These are phyloP conservation scores for Aquilaria yunnanensis DNA, from an alignment of 345 rosid species.

Conservation along the genomic window DNA sequence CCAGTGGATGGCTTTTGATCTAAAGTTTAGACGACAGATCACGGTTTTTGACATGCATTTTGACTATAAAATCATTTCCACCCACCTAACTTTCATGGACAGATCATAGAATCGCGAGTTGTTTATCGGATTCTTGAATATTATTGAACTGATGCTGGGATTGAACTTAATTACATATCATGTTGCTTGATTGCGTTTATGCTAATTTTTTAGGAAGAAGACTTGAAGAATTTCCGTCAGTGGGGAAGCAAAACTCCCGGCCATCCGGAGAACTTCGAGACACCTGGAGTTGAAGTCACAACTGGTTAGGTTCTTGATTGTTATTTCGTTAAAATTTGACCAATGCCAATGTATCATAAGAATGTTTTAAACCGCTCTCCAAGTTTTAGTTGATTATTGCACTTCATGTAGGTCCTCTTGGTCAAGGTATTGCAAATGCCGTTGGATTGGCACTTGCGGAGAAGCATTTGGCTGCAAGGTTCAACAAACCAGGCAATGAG, in stretches of 20 bases:
- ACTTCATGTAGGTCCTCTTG: slow-evolving; percentile 63
- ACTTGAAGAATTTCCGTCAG: slow-evolving; percentile 84
- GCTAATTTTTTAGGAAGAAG: slow-evolving; percentile 59
- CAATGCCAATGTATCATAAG: too few species aligned
- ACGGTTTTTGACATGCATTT: background rate
- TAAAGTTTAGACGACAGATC: background rate
- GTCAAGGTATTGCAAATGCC: slow-evolving; percentile 85
- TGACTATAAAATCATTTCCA: background rate
- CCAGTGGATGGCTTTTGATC: background rate
- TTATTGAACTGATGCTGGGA: background rate
- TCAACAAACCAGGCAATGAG: slow-evolving; percentile 64
- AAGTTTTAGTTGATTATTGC: background rate
- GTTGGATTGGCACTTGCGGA: slow-evolving; percentile 86
- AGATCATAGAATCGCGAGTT: background rate
- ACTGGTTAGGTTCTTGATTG: slow-evolving; percentile 51
- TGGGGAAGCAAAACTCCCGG: slow-evolving; percentile 99
- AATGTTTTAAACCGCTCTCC: background rate
- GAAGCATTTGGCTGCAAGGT: slow-evolving; percentile 85
- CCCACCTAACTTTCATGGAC: background rate
- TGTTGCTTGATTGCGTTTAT: too few species aligned
- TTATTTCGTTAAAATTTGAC: background rate
- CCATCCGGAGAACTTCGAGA: slow-evolving; percentile 99
- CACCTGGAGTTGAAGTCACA: slow-evolving; percentile 98
- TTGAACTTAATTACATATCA: too few species aligned
- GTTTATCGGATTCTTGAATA: background rate